Percentiles rank a stretch among this genome's conserved stretches.
Evolutionary conservation across 2,329 filamentous ascomycete genomes (phyloP).

Genomic region (Penicillium sp.): DNA sequence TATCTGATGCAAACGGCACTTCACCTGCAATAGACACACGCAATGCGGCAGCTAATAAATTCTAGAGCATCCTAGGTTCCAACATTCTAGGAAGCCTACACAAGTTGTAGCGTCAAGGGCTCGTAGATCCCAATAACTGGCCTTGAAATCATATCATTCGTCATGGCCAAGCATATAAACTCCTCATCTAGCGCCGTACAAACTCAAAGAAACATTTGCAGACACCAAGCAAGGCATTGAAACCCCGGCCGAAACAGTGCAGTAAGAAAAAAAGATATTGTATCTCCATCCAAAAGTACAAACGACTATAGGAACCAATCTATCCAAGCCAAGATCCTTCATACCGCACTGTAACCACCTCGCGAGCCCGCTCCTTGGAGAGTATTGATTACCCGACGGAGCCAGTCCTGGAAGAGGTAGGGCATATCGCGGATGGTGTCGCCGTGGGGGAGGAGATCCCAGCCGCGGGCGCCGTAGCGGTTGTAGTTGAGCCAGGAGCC

Average conservation of each 20-base stretch:
- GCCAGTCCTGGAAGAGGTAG: conserved; percentile 88
- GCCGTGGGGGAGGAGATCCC: conserved; percentile 90
- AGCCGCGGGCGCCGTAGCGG: conserved; percentile 89
- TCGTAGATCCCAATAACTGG: neutral
- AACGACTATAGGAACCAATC: neutral
- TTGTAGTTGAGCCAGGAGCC: conserved; percentile 99
- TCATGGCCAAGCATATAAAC: conserved; percentile 8
- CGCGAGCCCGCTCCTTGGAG: conserved; percentile 80
- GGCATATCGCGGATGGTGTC: conserved; percentile 90
- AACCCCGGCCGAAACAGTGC: neutral
- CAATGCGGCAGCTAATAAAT: neutral
- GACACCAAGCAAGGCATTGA: neutral
- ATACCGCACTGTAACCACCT: conserved; percentile 94
- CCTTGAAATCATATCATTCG: conserved; percentile 2
- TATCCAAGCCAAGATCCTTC: conserved; percentile 28
- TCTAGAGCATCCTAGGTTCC: neutral
- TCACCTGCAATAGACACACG: neutral
- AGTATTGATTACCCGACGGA: conserved; percentile 74
- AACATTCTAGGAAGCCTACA: neutral
- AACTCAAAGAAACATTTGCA: neutral
- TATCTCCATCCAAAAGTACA: conserved; percentile 9
- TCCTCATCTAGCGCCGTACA: conserved; percentile 6
- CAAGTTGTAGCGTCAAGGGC: neutral
- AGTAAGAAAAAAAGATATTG: neutral
- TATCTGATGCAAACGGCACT: neutral